phyloP scores from a whole-genome alignment of 1,284 basidiomycete genomes.

The Ceratobasidium theobromae region DNA sequence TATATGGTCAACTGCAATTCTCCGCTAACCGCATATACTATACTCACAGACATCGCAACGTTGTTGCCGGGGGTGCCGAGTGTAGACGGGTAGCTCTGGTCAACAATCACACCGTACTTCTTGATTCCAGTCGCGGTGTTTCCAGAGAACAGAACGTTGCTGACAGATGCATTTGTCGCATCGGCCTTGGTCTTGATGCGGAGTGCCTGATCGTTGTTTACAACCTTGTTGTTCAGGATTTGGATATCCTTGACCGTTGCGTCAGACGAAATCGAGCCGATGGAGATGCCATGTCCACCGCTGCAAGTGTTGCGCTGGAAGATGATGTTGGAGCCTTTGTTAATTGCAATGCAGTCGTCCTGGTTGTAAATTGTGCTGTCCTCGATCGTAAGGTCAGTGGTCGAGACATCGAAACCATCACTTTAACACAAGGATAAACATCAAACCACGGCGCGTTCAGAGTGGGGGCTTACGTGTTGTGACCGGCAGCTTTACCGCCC shows the following conservation, averaged over 20 bases:
- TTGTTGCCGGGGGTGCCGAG: constrained; percentile 30
- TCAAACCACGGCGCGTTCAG: constrained; percentile 35
- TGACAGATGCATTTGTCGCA: constrained; percentile 35
- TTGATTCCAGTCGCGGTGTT: constrained; percentile 31
- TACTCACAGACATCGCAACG: constrained; percentile 12
- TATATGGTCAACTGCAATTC: not conserved
- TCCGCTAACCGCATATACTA: not conserved
- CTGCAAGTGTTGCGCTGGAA: constrained; percentile 37
- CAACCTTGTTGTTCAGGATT: constrained; percentile 37
- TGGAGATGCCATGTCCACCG: constrained; percentile 38
- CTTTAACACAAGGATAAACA: not conserved
- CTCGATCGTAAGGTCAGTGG: constrained; percentile 30
- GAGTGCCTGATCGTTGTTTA: constrained; percentile 37
- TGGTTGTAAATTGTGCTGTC: constrained; percentile 39
- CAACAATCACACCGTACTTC: constrained; percentile 37
- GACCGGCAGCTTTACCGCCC: constrained; percentile 47
- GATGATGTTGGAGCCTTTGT: too few relatives aligned
- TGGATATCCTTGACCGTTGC: constrained; percentile 37
- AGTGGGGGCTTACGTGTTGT: constrained; percentile 45
- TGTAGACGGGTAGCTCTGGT: constrained; percentile 31
- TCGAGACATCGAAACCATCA: constrained; percentile 33
- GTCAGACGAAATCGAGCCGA: constrained; percentile 37
- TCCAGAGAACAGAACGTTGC: constrained; percentile 37
- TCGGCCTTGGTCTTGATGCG: constrained; percentile 37
- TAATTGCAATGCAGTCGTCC: constrained; percentile 38